Conservation (phyloP, 306 rosid species). For the Carpinus fangiana region DNA sequence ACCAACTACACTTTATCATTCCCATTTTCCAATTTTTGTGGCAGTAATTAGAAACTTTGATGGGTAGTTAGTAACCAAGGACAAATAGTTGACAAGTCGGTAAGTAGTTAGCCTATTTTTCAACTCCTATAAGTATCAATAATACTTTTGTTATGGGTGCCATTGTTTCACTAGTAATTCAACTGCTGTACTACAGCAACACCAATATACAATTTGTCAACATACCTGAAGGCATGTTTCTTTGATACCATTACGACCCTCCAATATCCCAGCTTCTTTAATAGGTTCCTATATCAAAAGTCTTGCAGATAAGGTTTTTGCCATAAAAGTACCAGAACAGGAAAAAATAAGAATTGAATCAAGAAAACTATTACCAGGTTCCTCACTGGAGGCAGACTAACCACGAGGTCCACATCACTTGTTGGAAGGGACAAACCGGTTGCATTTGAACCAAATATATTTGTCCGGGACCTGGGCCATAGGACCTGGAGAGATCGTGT, state of each 20-base stretch:
- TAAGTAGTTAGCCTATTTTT: slow-evolving; percentile 9
- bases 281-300: slow-evolving; percentile 75
- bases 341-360: slow-evolving; percentile 11
- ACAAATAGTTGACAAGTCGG: too few relatives aligned
- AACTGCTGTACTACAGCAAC: not conserved
- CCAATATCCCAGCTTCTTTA: slow-evolving; percentile 97
- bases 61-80: too few relatives aligned
- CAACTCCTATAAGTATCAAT: not conserved
- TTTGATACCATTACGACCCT: slow-evolving; percentile 97
- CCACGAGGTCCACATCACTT: slow-evolving; percentile 98
- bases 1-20: not conserved
- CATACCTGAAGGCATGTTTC: slow-evolving; percentile 98
- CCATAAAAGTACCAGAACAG: slow-evolving; percentile 15
- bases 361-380: slow-evolving; percentile 61
- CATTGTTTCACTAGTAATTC: slow-evolving; percentile 19
- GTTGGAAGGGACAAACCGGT: slow-evolving; percentile 94
- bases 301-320: slow-evolving; percentile 12
- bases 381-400: slow-evolving; percentile 94
- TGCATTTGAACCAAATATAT: slow-evolving; percentile 88
- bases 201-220: slow-evolving; percentile 7
- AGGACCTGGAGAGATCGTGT: slow-evolving; percentile 89
- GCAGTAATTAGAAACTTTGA: not conserved
- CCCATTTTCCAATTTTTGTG: not conserved
- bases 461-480: slow-evolving; percentile 96
- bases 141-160: slow-evolving; percentile 13